Percentiles rank a stretch among this genome's conserved stretches.
Conservation (phyloP, 495 filamentous ascomycete species). For the Chaetomidium leptoderma region DNA sequence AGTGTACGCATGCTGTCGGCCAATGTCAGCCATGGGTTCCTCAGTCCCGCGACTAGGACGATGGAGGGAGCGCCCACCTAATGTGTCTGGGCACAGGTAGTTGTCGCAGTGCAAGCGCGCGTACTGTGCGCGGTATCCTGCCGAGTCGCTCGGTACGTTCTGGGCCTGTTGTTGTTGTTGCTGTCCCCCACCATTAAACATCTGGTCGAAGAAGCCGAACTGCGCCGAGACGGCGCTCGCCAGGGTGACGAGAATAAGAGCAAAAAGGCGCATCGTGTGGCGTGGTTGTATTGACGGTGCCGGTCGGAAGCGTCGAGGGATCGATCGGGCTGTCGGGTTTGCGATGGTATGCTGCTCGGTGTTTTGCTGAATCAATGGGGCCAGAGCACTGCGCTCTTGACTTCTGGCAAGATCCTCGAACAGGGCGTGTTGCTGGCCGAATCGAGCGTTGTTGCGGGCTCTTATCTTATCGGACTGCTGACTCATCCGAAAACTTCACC, state of each 20-base stretch:
- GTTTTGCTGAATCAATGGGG: neutral
- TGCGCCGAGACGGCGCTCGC: slow-evolving; percentile 47
- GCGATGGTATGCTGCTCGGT: neutral
- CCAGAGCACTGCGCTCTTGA: no score
- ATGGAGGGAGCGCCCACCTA: slow-evolving; percentile 42
- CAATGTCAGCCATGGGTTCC: neutral
- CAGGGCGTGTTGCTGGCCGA: neutral
- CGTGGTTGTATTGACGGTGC: neutral
- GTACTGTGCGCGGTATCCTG: slow-evolving; percentile 71
- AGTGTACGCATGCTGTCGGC: slow-evolving; percentile 69
- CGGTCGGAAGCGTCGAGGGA: neutral
- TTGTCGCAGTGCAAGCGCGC: slow-evolving; percentile 68
- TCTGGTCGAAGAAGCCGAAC: slow-evolving; percentile 87
- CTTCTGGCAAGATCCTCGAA: neutral
- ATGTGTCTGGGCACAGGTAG: slow-evolving; percentile 86
- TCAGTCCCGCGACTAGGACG: neutral
- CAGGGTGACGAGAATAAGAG: slow-evolving; percentile 33
- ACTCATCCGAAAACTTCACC: slow-evolving; percentile 45
- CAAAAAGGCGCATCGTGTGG: slow-evolving; percentile 32
- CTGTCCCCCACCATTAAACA: slow-evolving; percentile 49
- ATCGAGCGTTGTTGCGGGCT: no score
- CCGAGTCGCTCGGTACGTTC: slow-evolving; percentile 73
- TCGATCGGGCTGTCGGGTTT: neutral
- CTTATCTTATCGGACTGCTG: slow-evolving; percentile 37
- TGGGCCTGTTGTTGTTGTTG: slow-evolving; percentile 58